Conservation (phyloP, 495 filamentous ascomycete genomes). For the Xylaria scruposa region DNA sequence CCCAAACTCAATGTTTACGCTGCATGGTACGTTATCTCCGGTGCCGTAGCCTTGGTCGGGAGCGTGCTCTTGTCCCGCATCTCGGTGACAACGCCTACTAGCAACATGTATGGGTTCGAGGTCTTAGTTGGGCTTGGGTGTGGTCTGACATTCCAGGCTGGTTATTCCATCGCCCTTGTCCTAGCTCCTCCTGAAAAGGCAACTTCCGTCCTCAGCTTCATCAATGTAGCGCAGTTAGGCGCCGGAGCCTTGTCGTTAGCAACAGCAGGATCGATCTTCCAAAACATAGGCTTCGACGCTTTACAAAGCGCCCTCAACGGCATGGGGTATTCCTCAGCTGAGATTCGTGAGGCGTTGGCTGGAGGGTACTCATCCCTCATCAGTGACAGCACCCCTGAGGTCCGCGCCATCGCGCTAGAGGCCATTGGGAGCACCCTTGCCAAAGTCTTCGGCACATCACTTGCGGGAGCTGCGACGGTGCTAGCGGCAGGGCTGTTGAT, state of each 20-base stretch:
- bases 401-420: background rate
- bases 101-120: background rate
- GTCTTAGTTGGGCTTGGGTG: background rate
- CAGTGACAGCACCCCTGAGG: slow-evolving; percentile 2
- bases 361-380: background rate
- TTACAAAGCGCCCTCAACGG: background rate
- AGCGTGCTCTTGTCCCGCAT: background rate
- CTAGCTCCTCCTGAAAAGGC: background rate
- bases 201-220: background rate
- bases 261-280: slow-evolving; percentile 1
- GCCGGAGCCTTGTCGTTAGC: background rate
- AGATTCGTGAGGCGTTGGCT: slow-evolving; percentile 3
- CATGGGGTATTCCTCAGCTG: background rate
- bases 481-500: background rate
- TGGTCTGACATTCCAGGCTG: slow-evolving; percentile 4
- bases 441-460: background rate
- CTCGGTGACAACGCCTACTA: background rate
- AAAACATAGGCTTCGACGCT: background rate
- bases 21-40: slow-evolving; percentile 2
- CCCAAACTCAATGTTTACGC: background rate
- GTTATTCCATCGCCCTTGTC: background rate
- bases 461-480: background rate
- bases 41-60: background rate
- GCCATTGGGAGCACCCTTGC: background rate
- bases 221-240: background rate